Evolutionary conservation across 1,139 yeast genomes (phyloP).

Genomic region (Nakaseomyces sp.): DNA sequence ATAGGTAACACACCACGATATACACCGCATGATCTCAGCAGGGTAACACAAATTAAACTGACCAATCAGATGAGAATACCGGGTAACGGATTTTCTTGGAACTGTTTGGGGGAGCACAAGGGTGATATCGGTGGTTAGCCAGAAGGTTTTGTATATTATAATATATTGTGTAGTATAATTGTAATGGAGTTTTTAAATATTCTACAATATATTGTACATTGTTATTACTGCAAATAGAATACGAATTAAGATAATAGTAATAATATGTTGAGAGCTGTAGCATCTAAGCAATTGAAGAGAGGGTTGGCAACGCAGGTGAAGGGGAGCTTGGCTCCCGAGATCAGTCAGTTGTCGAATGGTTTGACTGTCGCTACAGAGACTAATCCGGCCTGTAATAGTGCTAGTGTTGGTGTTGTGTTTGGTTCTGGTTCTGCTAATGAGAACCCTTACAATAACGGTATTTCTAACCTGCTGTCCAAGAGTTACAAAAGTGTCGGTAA

Average conservation of each 20-base stretch:
- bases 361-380: constrained; percentile 62
- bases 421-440: constrained; percentile 76
- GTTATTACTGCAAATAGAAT: too few species aligned
- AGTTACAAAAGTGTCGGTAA: constrained; percentile 35
- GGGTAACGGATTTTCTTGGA: too few species aligned
- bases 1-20: background rate
- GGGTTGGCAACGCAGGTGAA: constrained; percentile 41
- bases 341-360: constrained; percentile 66
- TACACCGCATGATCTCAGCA: background rate
- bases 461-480: constrained; percentile 54
- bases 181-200: too few species aligned
- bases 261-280: constrained; percentile 24
- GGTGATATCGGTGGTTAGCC: too few species aligned
- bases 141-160: background rate
- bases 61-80: constrained; percentile 1
- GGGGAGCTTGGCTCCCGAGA: constrained; percentile 46
- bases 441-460: constrained; percentile 73
- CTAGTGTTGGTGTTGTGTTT: constrained; percentile 60
- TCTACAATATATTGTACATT: too few species aligned
- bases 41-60: background rate
- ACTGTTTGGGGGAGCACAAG: too few species aligned
- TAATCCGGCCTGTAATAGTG: constrained; percentile 46
- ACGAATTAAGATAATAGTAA: too few species aligned
- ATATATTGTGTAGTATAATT: too few species aligned
- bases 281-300: constrained; percentile 29